Percentiles rank a stretch among this genome's conserved stretches.
Conservation (phyloP, 1,284 basidiomycete genomes). For the Heimioporus retisporus region DNA sequence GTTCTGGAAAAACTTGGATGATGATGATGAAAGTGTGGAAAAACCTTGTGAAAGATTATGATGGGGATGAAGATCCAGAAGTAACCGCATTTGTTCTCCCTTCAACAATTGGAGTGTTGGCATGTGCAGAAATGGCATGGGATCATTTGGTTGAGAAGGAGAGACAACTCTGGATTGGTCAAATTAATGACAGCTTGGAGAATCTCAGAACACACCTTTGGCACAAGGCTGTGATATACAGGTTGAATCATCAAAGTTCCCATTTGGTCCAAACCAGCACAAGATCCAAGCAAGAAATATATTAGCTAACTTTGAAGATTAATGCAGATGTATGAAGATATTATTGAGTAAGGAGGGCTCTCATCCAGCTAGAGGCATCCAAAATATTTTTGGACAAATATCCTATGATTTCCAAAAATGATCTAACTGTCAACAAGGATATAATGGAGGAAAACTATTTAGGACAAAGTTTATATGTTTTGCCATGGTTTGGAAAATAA, state of each 20-base stretch:
- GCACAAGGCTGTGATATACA: conserved; percentile 20
- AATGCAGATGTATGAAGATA: conserved; percentile 17
- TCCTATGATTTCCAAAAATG: no score
- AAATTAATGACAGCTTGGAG: conserved; percentile 19
- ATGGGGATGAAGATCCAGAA: neutral
- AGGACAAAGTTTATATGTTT: conserved; percentile 18
- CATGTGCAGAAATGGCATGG: neutral
- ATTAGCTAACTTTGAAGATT: conserved; percentile 7
- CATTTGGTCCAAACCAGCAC: conserved; percentile 14
- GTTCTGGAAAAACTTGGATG: neutral
- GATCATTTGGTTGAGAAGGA: conserved; percentile 7
- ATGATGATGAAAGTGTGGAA: conserved; percentile 7
- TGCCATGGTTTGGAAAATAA: conserved; percentile 24
- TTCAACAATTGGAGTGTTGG: neutral
- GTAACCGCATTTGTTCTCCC: conserved; percentile 10
- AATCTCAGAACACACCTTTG: conserved; percentile 18
- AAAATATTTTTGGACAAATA: neutral
- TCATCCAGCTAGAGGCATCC: neutral
- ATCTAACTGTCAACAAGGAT: conserved; percentile 10
- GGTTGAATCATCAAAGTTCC: conserved; percentile 11
- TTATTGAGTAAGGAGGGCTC: neutral
- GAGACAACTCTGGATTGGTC: conserved; percentile 12
- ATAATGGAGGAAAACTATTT: conserved; percentile 20
- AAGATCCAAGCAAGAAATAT: conserved; percentile 16
- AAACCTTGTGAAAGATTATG: neutral